phyloP scores from a whole-genome alignment of 139 green algal genomes.

The Chlorella vulgaris region DNA sequence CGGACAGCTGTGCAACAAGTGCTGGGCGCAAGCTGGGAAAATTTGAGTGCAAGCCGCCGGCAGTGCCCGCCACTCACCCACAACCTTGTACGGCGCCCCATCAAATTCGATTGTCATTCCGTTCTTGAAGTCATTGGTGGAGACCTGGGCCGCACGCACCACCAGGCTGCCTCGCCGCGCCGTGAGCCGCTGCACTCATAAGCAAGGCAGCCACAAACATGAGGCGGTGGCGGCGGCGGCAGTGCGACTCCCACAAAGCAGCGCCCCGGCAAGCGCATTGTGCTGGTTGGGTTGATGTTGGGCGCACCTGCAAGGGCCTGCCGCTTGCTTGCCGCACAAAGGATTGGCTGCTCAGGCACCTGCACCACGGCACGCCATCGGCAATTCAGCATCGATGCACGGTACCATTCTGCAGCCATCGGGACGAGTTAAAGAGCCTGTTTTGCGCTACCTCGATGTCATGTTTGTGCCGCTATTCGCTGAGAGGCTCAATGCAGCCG shows the following conservation, averaged over 20 bases:
- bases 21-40: not conserved
- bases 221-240: not conserved
- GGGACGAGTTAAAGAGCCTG: too few species aligned
- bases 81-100: constrained; percentile 74
- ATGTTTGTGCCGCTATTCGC: too few species aligned
- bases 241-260: not conserved
- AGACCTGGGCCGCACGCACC: constrained; percentile 52
- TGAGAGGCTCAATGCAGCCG: too few species aligned
- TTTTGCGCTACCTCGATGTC: too few species aligned
- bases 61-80: constrained; percentile 49
- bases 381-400: not conserved
- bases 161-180: constrained; percentile 3
- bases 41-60: not conserved
- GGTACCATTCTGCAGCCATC: not conserved
- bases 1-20: not conserved
- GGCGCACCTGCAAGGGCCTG: not conserved
- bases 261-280: not conserved
- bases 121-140: constrained; percentile 95
- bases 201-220: not conserved
- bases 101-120: constrained; percentile 93
- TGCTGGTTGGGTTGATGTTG: not conserved
- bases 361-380: not conserved
- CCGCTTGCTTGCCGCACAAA: not conserved
- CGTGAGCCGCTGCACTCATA: not conserved
- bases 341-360: not conserved